These are phyloP conservation scores for Heterobasidion annosum DNA, from an alignment of 1,284 basidiomycete genomes.

Conservation along the genomic window DNA sequence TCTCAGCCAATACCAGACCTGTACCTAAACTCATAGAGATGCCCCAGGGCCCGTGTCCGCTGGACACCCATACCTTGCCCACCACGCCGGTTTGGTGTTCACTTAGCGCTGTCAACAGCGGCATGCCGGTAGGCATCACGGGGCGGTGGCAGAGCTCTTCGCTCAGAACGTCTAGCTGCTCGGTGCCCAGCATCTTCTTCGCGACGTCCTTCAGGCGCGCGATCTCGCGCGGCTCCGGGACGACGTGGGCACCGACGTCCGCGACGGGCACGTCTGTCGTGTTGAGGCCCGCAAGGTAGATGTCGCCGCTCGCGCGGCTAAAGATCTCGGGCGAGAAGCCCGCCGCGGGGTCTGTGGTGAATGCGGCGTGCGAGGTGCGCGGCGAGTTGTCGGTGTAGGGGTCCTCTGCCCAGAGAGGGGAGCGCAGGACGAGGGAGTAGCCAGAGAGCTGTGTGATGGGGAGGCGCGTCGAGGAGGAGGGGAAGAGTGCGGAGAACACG, in stretches of 20 bases:
- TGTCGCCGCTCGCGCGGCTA: slow-evolving; percentile 18
- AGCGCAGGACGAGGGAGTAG: slow-evolving; percentile 20
- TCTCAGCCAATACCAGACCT: slow-evolving; percentile 23
- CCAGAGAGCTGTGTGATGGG: slow-evolving; percentile 22
- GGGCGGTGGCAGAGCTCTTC: slow-evolving; percentile 26
- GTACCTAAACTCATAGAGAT: slow-evolving; percentile 26
- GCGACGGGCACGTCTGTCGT: slow-evolving; percentile 18
- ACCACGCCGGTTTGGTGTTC: slow-evolving; percentile 17
- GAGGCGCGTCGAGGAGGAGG: slow-evolving; percentile 22
- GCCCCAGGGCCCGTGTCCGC: slow-evolving; percentile 29
- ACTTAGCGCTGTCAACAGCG: slow-evolving; percentile 20
- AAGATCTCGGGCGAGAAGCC: slow-evolving; percentile 28
- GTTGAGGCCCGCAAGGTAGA: slow-evolving; percentile 29
- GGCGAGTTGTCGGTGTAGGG: slow-evolving; percentile 10
- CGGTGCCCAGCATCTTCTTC: slow-evolving; percentile 15
- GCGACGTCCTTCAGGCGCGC: slow-evolving; percentile 15
- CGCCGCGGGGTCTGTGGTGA: slow-evolving; percentile 18
- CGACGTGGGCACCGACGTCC: slow-evolving; percentile 16
- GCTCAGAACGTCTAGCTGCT: slow-evolving; percentile 16
- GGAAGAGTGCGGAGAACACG: slow-evolving; percentile 39
- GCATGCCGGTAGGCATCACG: slow-evolving; percentile 20
- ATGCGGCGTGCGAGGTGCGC: slow-evolving; percentile 20
- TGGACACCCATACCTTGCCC: slow-evolving; percentile 20
- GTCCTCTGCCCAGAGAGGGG: slow-evolving; percentile 15
- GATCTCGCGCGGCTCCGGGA: slow-evolving; percentile 9